phyloP scores from a whole-genome alignment of 257 asterid species.

The Forsythia viridissima region DNA sequence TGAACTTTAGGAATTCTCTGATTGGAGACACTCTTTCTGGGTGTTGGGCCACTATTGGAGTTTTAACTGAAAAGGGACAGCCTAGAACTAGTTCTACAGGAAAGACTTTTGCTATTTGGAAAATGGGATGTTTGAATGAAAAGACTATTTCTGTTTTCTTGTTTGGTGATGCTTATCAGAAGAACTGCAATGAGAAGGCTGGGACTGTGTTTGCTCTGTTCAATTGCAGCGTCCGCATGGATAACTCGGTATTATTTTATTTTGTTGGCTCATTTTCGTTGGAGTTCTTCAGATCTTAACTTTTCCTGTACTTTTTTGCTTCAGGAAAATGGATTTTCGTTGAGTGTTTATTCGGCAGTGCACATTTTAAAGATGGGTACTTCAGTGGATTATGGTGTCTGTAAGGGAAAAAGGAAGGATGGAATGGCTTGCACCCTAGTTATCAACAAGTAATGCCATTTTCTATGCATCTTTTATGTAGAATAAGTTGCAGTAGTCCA shows the following conservation, averaged over 20 bases:
- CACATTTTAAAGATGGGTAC: slow-evolving; percentile 78
- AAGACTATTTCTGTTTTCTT: slow-evolving; percentile 63
- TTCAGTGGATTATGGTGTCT: slow-evolving; percentile 76
- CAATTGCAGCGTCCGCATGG: slow-evolving; percentile 74
- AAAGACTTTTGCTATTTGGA: slow-evolving; percentile 73
- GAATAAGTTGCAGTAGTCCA: slow-evolving; percentile 9
- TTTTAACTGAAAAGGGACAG: slow-evolving; percentile 64
- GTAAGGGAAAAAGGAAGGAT: slow-evolving; percentile 77
- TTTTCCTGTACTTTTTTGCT: slow-evolving; percentile 15
- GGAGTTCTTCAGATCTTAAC: slow-evolving; percentile 6
- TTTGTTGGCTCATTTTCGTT: slow-evolving; percentile 6
- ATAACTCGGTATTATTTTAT: slow-evolving; percentile 55
- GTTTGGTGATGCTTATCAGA: slow-evolving; percentile 93
- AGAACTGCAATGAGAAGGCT: slow-evolving; percentile 55
- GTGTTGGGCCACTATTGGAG: slow-evolving; percentile 93
- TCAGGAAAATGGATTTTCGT: slow-evolving; percentile 75
- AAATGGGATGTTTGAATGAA: slow-evolving; percentile 75
- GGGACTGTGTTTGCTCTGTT: slow-evolving; percentile 75
- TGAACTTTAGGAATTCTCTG: slow-evolving; percentile 53
- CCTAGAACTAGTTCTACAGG: slow-evolving; percentile 88
- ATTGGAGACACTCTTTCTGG: slow-evolving; percentile 82
- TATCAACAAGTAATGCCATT: slow-evolving; percentile 57
- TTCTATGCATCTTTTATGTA: slow-evolving; percentile 15
- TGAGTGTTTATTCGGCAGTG: slow-evolving; percentile 72
- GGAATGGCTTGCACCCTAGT: slow-evolving; percentile 65